These are phyloP conservation scores for Xylariaceae sp. DNA, from an alignment of 2,329 filamentous ascomycete genomes.

Conservation along the genomic window DNA sequence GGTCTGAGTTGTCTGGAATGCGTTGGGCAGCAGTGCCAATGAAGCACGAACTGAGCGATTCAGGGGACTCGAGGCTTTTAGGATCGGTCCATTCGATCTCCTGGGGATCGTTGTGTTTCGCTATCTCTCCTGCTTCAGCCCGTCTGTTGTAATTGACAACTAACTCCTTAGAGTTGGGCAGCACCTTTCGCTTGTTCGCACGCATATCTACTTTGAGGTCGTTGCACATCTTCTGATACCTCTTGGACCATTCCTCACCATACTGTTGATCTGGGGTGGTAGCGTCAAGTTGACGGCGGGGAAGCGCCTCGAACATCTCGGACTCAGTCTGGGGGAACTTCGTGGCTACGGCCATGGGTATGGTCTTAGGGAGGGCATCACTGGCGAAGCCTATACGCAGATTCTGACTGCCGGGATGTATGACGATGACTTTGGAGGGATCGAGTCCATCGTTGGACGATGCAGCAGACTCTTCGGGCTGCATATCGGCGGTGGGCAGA, in stretches of 20 bases:
- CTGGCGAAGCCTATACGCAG: slow-evolving; percentile 91
- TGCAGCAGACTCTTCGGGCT: slow-evolving; percentile 50
- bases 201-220: slow-evolving; percentile 90
- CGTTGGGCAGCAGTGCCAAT: slow-evolving; percentile 77
- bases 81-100: slow-evolving; percentile 95
- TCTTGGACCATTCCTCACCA: slow-evolving; percentile 72
- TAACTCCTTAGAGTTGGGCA: slow-evolving; percentile 96
- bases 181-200: slow-evolving; percentile 84
- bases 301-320: slow-evolving; percentile 74
- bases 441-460: slow-evolving; percentile 57
- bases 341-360: slow-evolving; percentile 87
- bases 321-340: slow-evolving; percentile 74
- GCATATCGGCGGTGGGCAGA: slow-evolving; percentile 55
- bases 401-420: slow-evolving; percentile 94
- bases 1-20: slow-evolving; percentile 82
- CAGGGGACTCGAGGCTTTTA: slow-evolving; percentile 57
- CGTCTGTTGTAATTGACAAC: slow-evolving; percentile 91
- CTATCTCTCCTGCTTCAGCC: slow-evolving; percentile 77
- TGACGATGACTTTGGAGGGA: slow-evolving; percentile 86
- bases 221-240: slow-evolving; percentile 74
- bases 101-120: slow-evolving; percentile 89
- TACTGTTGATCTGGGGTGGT: slow-evolving; percentile 71
- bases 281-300: slow-evolving; percentile 61
- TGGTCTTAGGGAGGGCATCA: slow-evolving; percentile 87
- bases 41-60: slow-evolving; percentile 59